phyloP scores from a whole-genome alignment of 2,329 filamentous ascomycete genomes.

The Plenodomus tracheiphilus region DNA sequence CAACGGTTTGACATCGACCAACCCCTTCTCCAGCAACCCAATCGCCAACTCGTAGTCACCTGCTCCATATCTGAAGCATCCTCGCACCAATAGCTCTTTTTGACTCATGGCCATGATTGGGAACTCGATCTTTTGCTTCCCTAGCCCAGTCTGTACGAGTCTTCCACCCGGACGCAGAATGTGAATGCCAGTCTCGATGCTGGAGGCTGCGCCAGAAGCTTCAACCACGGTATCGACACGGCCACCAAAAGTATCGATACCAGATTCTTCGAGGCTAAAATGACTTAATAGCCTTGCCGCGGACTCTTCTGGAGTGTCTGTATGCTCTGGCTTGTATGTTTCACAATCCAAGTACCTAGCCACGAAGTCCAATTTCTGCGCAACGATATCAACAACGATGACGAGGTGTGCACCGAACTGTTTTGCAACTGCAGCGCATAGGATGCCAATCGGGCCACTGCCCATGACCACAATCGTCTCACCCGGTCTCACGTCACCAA shows the following conservation, averaged over 20 bases:
- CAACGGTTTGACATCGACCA: conserved; percentile 30
- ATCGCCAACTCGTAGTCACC: conserved; percentile 41
- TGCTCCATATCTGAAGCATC: conserved; percentile 37
- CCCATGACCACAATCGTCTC: conserved; percentile 87
- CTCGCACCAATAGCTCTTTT: conserved; percentile 66
- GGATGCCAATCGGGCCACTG: conserved; percentile 86
- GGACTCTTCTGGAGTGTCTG: conserved; percentile 66
- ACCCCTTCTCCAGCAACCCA: conserved; percentile 21
- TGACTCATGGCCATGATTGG: conserved; percentile 92
- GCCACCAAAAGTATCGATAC: conserved; percentile 58
- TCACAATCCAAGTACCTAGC: conserved; percentile 72
- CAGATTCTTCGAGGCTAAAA: conserved; percentile 65
- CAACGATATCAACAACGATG: conserved; percentile 89
- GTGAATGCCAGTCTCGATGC: conserved; percentile 82
- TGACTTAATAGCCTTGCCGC: conserved; percentile 59
- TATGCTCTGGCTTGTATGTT: conserved; percentile 70
- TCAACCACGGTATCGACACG: conserved; percentile 82
- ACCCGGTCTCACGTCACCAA: conserved; percentile 76
- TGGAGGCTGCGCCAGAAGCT: conserved; percentile 90
- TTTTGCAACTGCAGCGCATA: conserved; percentile 75
- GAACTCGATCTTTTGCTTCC: conserved; percentile 87
- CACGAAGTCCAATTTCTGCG: conserved; percentile 79
- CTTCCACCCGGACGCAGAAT: conserved; percentile 89
- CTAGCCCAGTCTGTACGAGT: conserved; percentile 93
- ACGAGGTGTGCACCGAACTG: conserved; percentile 74